Evolutionary conservation across 1,139 yeast species (phyloP).

Genomic region (Pneumocystis murina): DNA sequence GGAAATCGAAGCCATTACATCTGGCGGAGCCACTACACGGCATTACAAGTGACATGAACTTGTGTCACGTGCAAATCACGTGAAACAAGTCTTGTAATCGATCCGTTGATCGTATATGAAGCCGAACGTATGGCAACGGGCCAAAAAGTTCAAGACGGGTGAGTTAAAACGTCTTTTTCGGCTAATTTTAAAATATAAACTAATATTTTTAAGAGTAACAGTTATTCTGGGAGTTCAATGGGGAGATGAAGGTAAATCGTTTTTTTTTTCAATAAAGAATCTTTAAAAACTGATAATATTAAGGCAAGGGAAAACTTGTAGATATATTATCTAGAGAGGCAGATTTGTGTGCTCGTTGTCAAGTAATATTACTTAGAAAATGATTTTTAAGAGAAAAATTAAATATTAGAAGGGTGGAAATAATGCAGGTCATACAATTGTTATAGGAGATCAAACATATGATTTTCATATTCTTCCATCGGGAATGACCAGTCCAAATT

Average conservation of each 20-base stretch:
- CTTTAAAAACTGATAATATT: neutral
- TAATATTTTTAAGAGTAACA: constrained; percentile 42
- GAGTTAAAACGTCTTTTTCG: neutral
- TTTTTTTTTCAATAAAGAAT: neutral
- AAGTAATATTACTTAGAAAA: constrained; percentile 21
- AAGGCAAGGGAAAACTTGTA: constrained; percentile 82
- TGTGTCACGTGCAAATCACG: neutral
- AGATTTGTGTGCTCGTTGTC: constrained; percentile 95
- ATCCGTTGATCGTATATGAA: too few relatives aligned
- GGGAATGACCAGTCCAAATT: constrained; percentile 76
- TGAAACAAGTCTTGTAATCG: neutral
- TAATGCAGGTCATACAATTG: constrained; percentile 98
- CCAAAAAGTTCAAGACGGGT: neutral
- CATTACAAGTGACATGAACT: too few relatives aligned
- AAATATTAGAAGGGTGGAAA: constrained; percentile 59
- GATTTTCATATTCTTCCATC: constrained; percentile 99
- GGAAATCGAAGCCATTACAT: neutral
- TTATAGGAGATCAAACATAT: constrained; percentile 70
- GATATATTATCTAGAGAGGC: constrained; percentile 85
- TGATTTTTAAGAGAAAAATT: neutral
- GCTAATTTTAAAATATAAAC: neutral
- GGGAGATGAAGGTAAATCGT: constrained; percentile 73
- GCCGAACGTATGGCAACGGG: neutral
- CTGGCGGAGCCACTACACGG: neutral
- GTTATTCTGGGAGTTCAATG: constrained; percentile 96